Evolutionary conservation across 805 yeast genomes (phyloP).

Genomic region (Groenewaldozyma tartarivorans): DNA sequence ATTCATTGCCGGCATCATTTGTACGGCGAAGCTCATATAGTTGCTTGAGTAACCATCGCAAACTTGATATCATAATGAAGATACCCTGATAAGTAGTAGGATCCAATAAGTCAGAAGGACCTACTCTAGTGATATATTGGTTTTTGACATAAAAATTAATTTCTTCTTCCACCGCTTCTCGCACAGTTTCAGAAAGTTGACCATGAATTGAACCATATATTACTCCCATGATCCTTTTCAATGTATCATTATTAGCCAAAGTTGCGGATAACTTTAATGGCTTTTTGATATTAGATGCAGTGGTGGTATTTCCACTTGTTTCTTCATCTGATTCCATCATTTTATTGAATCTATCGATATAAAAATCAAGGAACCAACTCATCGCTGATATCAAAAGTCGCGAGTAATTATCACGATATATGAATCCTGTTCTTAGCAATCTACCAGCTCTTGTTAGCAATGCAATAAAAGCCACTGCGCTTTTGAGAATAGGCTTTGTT

Average conservation of each 20-base stretch:
- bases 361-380: slow-evolving; percentile 14
- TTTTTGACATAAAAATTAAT: slow-evolving; percentile 14
- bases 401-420: slow-evolving; percentile 49
- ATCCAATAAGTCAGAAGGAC: slow-evolving; percentile 47
- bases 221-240: not conserved
- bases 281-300: not conserved
- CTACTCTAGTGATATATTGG: slow-evolving; percentile 18
- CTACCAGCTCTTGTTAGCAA: slow-evolving; percentile 41
- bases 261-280: slow-evolving; percentile 7
- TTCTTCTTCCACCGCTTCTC: slow-evolving; percentile 15
- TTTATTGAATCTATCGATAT: slow-evolving; percentile 11
- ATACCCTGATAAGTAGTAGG: slow-evolving; percentile 41
- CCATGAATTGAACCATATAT: not conserved
- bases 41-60: slow-evolving; percentile 52
- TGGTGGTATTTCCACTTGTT: slow-evolving; percentile 1
- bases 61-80: slow-evolving; percentile 43
- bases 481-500: slow-evolving; percentile 28
- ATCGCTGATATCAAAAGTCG: slow-evolving; percentile 22
- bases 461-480: slow-evolving; percentile 38
- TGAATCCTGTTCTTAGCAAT: slow-evolving; percentile 49
- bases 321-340: slow-evolving; percentile 13
- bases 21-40: slow-evolving; percentile 45
- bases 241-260: slow-evolving; percentile 4
- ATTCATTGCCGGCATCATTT: slow-evolving; percentile 8
- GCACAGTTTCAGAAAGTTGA: not conserved